Evolutionary conservation across 2,329 filamentous ascomycete species (phyloP).

Genomic region (Penicillium brasilianum): DNA sequence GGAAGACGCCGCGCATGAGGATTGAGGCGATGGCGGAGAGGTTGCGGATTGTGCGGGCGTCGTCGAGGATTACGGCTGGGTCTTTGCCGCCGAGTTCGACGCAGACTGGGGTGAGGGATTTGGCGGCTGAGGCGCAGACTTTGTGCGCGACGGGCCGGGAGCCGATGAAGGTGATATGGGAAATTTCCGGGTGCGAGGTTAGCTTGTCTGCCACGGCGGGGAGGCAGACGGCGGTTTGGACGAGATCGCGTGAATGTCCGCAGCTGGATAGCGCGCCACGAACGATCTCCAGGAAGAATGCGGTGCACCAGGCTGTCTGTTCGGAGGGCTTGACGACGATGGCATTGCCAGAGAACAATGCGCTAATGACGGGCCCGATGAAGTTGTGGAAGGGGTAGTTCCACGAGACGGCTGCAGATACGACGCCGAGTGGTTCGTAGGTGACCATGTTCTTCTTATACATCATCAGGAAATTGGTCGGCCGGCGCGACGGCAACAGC

Average conservation of each 20-base stretch:
- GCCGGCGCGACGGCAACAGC: conserved; percentile 71
- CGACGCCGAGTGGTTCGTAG: conserved; percentile 92
- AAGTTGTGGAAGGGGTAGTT: conserved; percentile 98
- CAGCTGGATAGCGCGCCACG: conserved; percentile 79
- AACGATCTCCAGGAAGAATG: conserved; percentile 80
- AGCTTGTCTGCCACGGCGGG: conserved; percentile 79
- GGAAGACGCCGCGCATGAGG: conserved; percentile 90
- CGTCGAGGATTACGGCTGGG: conserved; percentile 85
- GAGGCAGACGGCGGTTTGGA: conserved; percentile 88
- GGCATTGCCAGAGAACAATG: conserved; percentile 87
- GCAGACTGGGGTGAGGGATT: conserved; percentile 81
- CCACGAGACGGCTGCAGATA: conserved; percentile 93
- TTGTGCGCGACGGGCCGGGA: conserved; percentile 84
- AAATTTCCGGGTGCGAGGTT: conserved; percentile 81
- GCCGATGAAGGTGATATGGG: conserved; percentile 95
- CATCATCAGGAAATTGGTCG: conserved; percentile 90
- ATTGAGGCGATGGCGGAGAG: conserved; percentile 77
- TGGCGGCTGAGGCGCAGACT: conserved; percentile 85
- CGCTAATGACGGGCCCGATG: conserved; percentile 85
- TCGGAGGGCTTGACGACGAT: conserved; percentile 94
- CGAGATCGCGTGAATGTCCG: conserved; percentile 78
- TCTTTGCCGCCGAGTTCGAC: conserved; percentile 96
- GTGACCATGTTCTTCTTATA: conserved; percentile 91
- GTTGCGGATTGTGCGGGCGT: conserved; percentile 61
- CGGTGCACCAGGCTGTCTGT: conserved; percentile 89